Percentiles rank a stretch among this genome's conserved stretches.
These are phyloP conservation scores for Cordyceps cateniannulata DNA, from an alignment of 2,329 filamentous ascomycete species.

Conservation along the genomic window DNA sequence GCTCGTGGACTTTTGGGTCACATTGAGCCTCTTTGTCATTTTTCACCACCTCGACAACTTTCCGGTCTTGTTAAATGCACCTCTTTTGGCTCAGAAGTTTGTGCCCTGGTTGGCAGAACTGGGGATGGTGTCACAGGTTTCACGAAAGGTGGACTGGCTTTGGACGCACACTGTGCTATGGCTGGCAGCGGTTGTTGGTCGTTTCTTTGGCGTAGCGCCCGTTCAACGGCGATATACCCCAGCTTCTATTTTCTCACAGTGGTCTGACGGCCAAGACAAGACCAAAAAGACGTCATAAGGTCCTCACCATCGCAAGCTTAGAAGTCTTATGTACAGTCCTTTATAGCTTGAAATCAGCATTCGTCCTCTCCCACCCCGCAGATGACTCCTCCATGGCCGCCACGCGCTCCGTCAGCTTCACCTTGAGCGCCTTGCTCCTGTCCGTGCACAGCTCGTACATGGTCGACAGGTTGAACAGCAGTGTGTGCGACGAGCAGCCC, in stretches of 20 bases:
- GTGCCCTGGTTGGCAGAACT: background rate
- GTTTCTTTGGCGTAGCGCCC: background rate
- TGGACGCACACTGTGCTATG: conserved; percentile 2
- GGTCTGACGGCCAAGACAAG: background rate
- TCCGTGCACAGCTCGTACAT: conserved; percentile 91
- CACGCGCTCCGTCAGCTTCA: conserved; percentile 62
- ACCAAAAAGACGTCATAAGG: background rate
- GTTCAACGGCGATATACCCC: conserved; percentile 13
- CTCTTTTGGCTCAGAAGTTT: background rate
- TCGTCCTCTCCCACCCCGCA: conserved; percentile 63
- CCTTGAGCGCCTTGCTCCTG: conserved; percentile 62
- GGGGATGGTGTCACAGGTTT: rapidly evolving
- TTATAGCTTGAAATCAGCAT: conserved; percentile 66
- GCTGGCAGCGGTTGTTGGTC: conserved; percentile 8
- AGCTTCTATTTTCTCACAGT: background rate
- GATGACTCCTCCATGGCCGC: conserved; percentile 50
- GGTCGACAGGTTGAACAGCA: conserved; percentile 85
- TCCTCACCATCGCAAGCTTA: background rate
- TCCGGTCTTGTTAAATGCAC: conserved; percentile 22
- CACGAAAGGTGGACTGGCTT: background rate
- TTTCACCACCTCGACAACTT: conserved; percentile 25
- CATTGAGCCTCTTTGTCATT: conserved; percentile 23
- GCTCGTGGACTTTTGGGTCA: conserved; percentile 23
- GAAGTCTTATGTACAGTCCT: no score
- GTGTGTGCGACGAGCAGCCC: conserved; percentile 64